Evolutionary conservation across 2,329 filamentous ascomycete genomes (phyloP).

Genomic region (Byssothecium circinans): DNA sequence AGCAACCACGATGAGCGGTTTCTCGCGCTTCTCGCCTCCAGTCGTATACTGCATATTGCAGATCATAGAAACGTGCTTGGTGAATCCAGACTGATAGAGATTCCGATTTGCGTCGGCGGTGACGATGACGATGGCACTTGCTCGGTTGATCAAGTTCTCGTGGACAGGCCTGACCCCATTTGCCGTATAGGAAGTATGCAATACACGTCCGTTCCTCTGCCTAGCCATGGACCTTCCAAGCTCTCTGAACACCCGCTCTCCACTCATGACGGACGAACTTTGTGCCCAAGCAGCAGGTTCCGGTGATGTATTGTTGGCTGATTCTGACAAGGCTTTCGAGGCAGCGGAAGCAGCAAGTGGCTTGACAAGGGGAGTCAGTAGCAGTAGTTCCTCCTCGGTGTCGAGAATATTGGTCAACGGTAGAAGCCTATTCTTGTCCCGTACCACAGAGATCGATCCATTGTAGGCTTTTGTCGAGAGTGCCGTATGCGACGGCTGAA

Average conservation of each 20-base stretch:
- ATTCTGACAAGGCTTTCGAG: constrained; percentile 69
- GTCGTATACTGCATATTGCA: constrained; percentile 77
- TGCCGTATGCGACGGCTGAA: constrained; percentile 79
- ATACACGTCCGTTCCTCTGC: constrained; percentile 78
- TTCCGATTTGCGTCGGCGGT: constrained; percentile 95
- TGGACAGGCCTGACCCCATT: constrained; percentile 91
- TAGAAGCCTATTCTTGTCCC: constrained; percentile 82
- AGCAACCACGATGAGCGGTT: constrained; percentile 85
- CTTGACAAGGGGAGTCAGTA: constrained; percentile 87
- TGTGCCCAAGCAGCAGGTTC: constrained; percentile 61
- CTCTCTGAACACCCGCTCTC: constrained; percentile 89
- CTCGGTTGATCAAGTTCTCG: constrained; percentile 86
- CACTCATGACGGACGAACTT: constrained; percentile 75
- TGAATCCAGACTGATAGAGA: constrained; percentile 90
- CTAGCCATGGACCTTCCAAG: constrained; percentile 85
- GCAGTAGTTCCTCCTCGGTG: constrained; percentile 81
- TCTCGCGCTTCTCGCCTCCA: constrained; percentile 71
- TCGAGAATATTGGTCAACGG: constrained; percentile 81
- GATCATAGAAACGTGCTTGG: constrained; percentile 95
- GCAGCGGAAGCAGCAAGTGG: constrained; percentile 87
- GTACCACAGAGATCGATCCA: constrained; percentile 86
- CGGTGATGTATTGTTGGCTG: constrained; percentile 55
- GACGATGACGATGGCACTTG: constrained; percentile 84
- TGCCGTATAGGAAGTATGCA: constrained; percentile 93
- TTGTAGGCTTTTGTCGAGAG: constrained; percentile 88